phyloP scores from a whole-genome alignment of 1,139 yeast genomes.

The Pichia sp. region DNA sequence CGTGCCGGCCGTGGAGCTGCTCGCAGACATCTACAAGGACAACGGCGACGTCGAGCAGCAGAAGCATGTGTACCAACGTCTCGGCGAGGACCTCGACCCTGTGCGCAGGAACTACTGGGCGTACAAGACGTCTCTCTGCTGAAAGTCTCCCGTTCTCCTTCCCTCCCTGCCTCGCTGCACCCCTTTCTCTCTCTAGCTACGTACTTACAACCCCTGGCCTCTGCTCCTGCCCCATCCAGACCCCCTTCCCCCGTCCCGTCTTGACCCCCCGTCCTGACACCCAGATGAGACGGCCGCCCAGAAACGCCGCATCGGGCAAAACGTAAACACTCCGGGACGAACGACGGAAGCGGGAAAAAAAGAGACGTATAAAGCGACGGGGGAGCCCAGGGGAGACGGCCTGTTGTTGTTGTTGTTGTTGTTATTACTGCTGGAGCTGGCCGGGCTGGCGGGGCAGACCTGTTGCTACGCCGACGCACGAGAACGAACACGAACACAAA shows the following conservation, averaged over 20 bases:
- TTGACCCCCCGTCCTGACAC: neutral
- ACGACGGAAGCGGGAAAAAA: neutral
- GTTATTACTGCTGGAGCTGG: neutral
- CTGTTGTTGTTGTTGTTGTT: neutral
- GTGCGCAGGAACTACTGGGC: constrained; percentile 69
- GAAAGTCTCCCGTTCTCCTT: too few relatives aligned
- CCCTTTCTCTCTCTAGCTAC: neutral
- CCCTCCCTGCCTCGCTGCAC: neutral
- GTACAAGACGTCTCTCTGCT: constrained; percentile 16
- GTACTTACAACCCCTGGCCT: too few relatives aligned
- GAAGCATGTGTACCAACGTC: constrained; percentile 41
- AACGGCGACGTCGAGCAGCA: constrained; percentile 37
- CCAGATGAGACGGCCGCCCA: neutral
- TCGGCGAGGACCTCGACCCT: constrained; percentile 57
- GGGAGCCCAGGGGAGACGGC: neutral
- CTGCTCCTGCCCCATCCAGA: too few relatives aligned
- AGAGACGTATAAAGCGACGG: neutral
- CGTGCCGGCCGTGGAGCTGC: constrained; percentile 61
- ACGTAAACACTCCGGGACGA: constrained; percentile 10
- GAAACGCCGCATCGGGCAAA: constrained; percentile 9
- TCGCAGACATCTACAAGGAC: constrained; percentile 47
- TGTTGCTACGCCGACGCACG: neutral
- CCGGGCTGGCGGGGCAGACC: too few relatives aligned
- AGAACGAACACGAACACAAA: neutral
- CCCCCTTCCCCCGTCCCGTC: too few relatives aligned